Percentiles rank a stretch among this genome's conserved stretches.
phyloP scores from a whole-genome alignment of 257 asterid genomes.

The Asclepias syriaca region DNA sequence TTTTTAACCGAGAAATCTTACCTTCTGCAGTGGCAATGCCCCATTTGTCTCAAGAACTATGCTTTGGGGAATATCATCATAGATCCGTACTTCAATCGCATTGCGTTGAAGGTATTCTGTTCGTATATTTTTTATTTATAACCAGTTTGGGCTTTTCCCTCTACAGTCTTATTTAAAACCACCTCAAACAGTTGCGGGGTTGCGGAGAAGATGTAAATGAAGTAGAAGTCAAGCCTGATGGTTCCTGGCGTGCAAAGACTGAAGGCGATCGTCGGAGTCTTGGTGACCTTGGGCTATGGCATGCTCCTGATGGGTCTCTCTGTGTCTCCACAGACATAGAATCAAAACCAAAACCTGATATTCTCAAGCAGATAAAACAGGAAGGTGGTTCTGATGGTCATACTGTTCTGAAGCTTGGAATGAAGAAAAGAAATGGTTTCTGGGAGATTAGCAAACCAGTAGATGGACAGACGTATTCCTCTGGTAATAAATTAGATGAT shows the following conservation, averaged over 20 bases:
- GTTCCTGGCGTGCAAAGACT: conserved; percentile 93
- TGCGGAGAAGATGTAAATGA: conserved; percentile 84
- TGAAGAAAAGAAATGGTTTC: conserved; percentile 54
- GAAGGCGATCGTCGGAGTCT: conserved; percentile 71
- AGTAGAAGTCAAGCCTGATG: conserved; percentile 95
- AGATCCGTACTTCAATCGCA: conserved; percentile 88
- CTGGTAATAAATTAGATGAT: conserved; percentile 41
- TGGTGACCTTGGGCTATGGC: conserved; percentile 91
- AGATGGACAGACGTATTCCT: conserved; percentile 38
- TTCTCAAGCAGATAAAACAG: conserved; percentile 53
- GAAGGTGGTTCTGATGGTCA: conserved; percentile 77
- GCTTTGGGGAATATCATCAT: conserved; percentile 77
- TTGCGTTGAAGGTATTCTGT: conserved; percentile 62
- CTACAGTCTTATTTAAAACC: conserved; percentile 3
- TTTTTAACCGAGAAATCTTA: conserved; percentile 14
- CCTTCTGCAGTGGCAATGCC: conserved; percentile 98
- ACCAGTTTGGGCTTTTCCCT: conserved; percentile 8
- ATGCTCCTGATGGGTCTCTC: conserved; percentile 77
- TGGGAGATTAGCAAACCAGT: conserved; percentile 76
- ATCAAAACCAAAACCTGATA: conserved; percentile 54
- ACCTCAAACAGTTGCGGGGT: conserved; percentile 45
- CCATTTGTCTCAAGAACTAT: conserved; percentile 89
- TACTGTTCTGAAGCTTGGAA: conserved; percentile 64
- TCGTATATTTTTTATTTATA: conserved; percentile 7
- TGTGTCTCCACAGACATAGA: conserved; percentile 47